Evolutionary conservation across 192 early-diverging fungal species (phyloP).

Genomic region (Coemansia guatemalensis): DNA sequence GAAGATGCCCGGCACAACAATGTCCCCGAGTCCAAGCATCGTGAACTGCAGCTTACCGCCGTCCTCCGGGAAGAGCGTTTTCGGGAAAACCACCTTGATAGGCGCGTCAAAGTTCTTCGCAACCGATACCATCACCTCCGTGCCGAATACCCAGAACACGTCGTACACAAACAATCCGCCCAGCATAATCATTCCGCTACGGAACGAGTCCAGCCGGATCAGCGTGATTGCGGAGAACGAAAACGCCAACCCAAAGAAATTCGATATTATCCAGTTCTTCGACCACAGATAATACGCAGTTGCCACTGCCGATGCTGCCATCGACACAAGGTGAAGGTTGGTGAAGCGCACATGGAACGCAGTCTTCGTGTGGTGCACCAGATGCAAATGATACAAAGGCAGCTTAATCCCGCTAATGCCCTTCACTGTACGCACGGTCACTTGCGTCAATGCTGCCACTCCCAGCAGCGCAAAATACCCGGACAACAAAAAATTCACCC

Average conservation of each 20-base stretch:
- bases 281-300: slow-evolving; percentile 76
- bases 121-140: slow-evolving; percentile 97
- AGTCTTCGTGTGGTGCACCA: slow-evolving; percentile 44
- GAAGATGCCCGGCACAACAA: slow-evolving; percentile 95
- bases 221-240: slow-evolving; percentile 83
- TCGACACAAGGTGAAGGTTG: slow-evolving; percentile 63
- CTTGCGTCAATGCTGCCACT: slow-evolving; percentile 70
- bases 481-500: slow-evolving; percentile 78
- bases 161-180: slow-evolving; percentile 93
- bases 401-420: slow-evolving; percentile 57
- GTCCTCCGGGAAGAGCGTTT: slow-evolving; percentile 49
- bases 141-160: slow-evolving; percentile 99
- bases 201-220: slow-evolving; percentile 91
- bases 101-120: slow-evolving; percentile 96
- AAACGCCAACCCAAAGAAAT: slow-evolving; percentile 85
- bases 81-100: slow-evolving; percentile 92
- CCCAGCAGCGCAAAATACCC: slow-evolving; percentile 85
- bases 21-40: slow-evolving; percentile 96
- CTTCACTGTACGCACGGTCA: slow-evolving; percentile 58
- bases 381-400: slow-evolving; percentile 68
- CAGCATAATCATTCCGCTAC: slow-evolving; percentile 93
- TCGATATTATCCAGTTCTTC: slow-evolving; percentile 94
- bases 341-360: slow-evolving; percentile 58
- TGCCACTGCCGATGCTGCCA: slow-evolving; percentile 57
- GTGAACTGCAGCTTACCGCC: slow-evolving; percentile 64